Evolutionary conservation across 1,284 basidiomycete species (phyloP), one percentile per base, ranked within the genome.

Genomic region (Tranzscheliella williamsii): DNA sequence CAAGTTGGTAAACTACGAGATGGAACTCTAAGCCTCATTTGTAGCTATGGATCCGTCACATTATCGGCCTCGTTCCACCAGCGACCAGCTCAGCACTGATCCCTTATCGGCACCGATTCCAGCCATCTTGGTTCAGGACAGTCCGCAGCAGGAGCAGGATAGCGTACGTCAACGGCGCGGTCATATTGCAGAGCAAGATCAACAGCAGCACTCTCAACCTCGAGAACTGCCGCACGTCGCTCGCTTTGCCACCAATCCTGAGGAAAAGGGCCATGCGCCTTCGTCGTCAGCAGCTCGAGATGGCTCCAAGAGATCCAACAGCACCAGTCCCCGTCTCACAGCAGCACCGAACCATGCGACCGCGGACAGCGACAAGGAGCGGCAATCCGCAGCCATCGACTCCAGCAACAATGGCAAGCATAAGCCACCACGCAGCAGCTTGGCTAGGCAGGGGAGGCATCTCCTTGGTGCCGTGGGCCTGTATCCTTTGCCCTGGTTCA

Each of bases 401-500:
- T 31, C 42, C 37, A 13, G 38, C 21, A 45, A 60, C 39, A 54
- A 54, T 20, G 50, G 45, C 34, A 61, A 61, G 20, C 24, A 24
- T 39, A 50, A 51, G 24, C 37, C 41, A 30, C 8, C 30, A 3
- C 13, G 2, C 24, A 38, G 23, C 20, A 27, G n/a, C 12, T 4
- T 18, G 17, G 35, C 29, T 6, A 23, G 50, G 12, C 44, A 52
- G 21, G 34, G 40, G 32, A 47, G 36, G 4, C 43, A 22, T 2
- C 49, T 62, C 13, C 47, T 41, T 18, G 41, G 38, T 5, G 26
- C 30, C 3, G 37, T 53, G 32, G 42, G 55, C 12, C 35, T 67
- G 45, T 38, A 56, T 24, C 57, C 51, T 30, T 29, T 56, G 15
- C 62, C 61, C 0, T 47, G 44, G 43, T 47, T 31, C 22, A 31